Evolutionary conservation across 257 asterid genomes (phyloP), one percentile per base, ranked within the genome.

Genomic region (Solanum sparsipilum): DNA sequence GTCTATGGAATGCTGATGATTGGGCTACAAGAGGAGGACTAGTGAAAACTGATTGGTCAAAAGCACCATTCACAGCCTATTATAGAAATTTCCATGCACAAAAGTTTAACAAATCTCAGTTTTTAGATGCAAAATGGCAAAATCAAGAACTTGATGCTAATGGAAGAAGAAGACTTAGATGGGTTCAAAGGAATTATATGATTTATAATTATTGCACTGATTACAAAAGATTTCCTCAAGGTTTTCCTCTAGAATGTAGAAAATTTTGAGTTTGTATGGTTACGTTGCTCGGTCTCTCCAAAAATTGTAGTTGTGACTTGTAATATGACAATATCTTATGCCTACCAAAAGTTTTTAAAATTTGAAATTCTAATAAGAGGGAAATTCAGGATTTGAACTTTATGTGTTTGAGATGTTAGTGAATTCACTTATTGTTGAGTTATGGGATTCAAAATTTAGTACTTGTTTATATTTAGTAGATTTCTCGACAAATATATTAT

Each of bases 1-100:
- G 98, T 90, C 93, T 95, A 2, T 94, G 97, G 97, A 94, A 95
- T 84, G 98, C 97, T 0, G 98, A 94, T 46, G 94, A 92, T 4
- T 95, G 98, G 98, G 98, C 98, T 0, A 95, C 98, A 8, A 94
- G 94, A 87, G 96, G 97, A 2, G 98, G 98, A 56, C 88, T 91
- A 1, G 92, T 93, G 41, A 95, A 95, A 74, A 91, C 94, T 4
- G 98, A 95, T 71, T 95, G 98, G 98, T 86, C 96, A 0, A 91
- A 92, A 85, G 97, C 97, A n/a, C 98, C 98, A 18, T 95, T 95
- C 86, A 94, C 94, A 6, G 98, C 98, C 2, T 94, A 92, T 87
- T 94, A 92, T 88, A 90, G 97, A 13, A 94, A 94, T 87, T 94
- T 95, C 91, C 78, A 90, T 48, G 95, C 89, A 3, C 93, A 92